phyloP scores from a whole-genome alignment of 208 protist species.

The Wallacemonas sp. region DNA sequence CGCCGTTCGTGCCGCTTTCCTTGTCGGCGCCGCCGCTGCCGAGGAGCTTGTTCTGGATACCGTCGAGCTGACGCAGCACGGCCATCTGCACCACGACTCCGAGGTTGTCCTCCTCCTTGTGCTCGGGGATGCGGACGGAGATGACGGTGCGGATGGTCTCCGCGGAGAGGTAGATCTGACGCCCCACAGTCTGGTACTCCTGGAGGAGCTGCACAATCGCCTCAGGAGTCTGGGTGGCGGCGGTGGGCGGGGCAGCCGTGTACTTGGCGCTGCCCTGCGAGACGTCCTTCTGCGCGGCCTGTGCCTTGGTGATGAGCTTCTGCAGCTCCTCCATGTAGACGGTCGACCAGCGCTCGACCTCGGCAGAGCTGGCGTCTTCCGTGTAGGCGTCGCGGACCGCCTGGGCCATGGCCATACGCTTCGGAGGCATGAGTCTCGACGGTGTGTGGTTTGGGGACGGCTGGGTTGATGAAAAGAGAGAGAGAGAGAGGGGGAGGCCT shows the following conservation, averaged over 20 bases:
- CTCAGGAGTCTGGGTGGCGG: constrained; percentile 30
- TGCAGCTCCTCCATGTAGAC: constrained; percentile 36
- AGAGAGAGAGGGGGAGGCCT: not conserved
- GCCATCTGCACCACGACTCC: constrained; percentile 80
- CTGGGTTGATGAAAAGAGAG: not conserved
- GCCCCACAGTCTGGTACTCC: constrained; percentile 46
- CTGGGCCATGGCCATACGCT: constrained; percentile 57
- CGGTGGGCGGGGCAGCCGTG: constrained; percentile 18
- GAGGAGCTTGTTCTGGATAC: constrained; percentile 45
- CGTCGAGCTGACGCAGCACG: constrained; percentile 66
- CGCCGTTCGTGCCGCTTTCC: constrained; percentile 24
- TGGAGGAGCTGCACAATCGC: constrained; percentile 37
- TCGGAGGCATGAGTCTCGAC: constrained; percentile 47
- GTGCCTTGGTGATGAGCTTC: constrained; percentile 23
- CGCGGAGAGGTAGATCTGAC: constrained; percentile 40
- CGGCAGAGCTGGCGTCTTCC: constrained; percentile 44
- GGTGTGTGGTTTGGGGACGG: not conserved
- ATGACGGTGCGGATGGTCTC: constrained; percentile 75
- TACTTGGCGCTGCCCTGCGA: constrained; percentile 20
- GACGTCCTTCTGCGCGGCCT: constrained; percentile 21
- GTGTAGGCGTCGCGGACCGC: constrained; percentile 62
- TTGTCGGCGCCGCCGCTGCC: constrained; percentile 42
- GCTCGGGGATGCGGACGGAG: constrained; percentile 69
- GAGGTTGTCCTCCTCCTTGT: constrained; percentile 89
- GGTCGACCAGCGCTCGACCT: constrained; percentile 57